phyloP scores from a whole-genome alignment of 805 yeast species.

The Pichia cephalocereana region DNA sequence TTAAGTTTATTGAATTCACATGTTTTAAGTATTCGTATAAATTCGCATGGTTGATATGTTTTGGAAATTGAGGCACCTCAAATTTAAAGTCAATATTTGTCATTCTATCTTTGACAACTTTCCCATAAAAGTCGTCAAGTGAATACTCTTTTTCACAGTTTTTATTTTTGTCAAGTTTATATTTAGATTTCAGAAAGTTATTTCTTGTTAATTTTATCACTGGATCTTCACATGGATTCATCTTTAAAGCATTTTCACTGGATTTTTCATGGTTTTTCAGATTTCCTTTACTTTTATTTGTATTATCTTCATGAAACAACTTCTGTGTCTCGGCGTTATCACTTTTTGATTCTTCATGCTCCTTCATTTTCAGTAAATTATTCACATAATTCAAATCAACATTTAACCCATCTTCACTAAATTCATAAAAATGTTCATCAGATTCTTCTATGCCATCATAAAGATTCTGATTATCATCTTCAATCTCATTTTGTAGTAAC shows the following conservation, averaged over 20 bases:
- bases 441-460: neutral
- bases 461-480: neutral
- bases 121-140: neutral
- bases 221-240: neutral
- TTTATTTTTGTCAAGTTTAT: neutral
- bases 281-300: neutral
- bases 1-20: conserved; percentile 1
- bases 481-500: neutral
- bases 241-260: neutral
- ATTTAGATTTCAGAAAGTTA: neutral
- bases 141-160: neutral
- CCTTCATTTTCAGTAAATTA: neutral
- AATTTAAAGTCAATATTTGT: neutral
- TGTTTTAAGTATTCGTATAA: neutral
- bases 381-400: neutral
- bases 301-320: too few relatives aligned
- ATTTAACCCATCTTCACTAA: conserved; percentile 1
- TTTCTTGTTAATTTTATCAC: neutral
- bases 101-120: neutral
- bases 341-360: neutral
- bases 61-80: conserved; percentile 1
- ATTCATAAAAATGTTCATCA: neutral
- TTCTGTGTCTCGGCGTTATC: neutral
- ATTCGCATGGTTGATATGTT: neutral
- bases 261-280: neutral